Base-by-base conservation (phyloP, 805 yeast species). In the Kuraishia cidri region DNA sequence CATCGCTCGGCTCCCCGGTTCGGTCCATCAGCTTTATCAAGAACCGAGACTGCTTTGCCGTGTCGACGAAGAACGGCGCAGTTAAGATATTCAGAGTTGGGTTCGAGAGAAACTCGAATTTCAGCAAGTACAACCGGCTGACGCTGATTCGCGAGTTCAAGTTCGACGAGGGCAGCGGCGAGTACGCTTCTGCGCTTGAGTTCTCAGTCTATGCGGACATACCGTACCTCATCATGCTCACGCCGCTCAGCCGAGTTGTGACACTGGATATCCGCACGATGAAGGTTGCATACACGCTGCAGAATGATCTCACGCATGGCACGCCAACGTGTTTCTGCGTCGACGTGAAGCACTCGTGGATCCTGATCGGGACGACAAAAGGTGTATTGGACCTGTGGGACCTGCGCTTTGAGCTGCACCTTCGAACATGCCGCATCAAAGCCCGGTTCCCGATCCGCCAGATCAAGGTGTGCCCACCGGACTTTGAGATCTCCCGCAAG, bases 311-410 rank as follows among this genome's bases (percentile, higher is more conserved):
- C 1, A 55, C 66, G 2, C 79, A 76, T 56, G 98, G 97, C 0
- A 56, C 72, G 2, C 69, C 79, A 0, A 68, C 76, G 0, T 56
- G 79, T 12, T 72, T 86, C 45, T 64, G 72, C 1, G 54, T 81
- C 15, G 81, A 79, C 34, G 52, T 57, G 0, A 56, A 63, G 11
- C 52, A 48, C 24, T 58, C 69, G 4, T 85, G 95, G 85, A 49
- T 84, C 1, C 50, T 84, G 6, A 48, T 80, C 2, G 97, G 96
- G 0, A 84, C 96, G 0, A 58, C 71, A 0, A 69, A 68, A 25
- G 97, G 97, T 1, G 58, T 79, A 1, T 48, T 92, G 20, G 77
- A 75, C 40, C 54, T 90, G 11, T 87, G 95, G 94, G 96, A 87
- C 51, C 42, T 83, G 23, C 60, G 94, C 34, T 84, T 86, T 50